Conservation (phyloP, 2,329 filamentous ascomycete genomes). For the Myriosclerotinia scirpicola region DNA sequence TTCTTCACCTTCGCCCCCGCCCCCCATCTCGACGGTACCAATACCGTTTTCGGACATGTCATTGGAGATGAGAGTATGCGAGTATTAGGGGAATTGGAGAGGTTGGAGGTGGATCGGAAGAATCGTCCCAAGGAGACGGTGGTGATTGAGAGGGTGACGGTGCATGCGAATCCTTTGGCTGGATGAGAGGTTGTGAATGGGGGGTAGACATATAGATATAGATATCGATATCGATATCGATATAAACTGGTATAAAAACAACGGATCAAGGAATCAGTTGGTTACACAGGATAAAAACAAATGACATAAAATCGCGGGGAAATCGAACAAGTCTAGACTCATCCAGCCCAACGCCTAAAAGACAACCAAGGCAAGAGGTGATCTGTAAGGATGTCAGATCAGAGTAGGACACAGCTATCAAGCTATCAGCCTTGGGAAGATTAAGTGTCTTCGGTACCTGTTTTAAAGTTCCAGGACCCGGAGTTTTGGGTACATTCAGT, state of each 20-base stretch:
- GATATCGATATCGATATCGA: no score
- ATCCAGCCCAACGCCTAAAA: neutral
- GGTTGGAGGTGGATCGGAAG: conserved; percentile 74
- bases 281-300: no score
- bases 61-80: conserved; percentile 62
- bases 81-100: conserved; percentile 71
- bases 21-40: conserved; percentile 78
- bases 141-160: conserved; percentile 66
- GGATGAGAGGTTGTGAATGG: neutral
- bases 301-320: no score
- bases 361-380: neutral
- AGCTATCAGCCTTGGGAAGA: neutral
- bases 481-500: no score
- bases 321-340: neutral
- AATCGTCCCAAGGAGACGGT: conserved; percentile 67
- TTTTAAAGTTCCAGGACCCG: neutral
- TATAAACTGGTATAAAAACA: no score
- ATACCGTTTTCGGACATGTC: conserved; percentile 79
- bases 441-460: neutral
- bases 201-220: no score
- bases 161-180: conserved; percentile 53
- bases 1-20: conserved; percentile 77
- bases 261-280: no score
- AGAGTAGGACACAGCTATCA: neutral
- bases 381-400: neutral